Evolutionary conservation across 1,139 yeast genomes (phyloP).

Genomic region (Yamadazyma kanchanaburiensis): DNA sequence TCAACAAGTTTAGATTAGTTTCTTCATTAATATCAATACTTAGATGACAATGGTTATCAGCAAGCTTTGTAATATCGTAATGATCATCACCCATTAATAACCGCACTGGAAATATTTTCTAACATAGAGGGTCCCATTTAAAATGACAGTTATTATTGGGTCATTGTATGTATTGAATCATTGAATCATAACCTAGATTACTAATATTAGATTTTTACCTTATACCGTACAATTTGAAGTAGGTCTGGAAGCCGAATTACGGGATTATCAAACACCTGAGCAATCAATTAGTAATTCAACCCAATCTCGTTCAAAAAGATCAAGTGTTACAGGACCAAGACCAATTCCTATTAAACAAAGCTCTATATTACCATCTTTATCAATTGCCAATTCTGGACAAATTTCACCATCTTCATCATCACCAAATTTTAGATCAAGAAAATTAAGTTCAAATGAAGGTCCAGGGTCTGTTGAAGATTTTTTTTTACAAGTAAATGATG

Average conservation of each 20-base stretch:
- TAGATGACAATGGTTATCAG: conserved; percentile 15
- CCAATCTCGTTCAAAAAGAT: conserved; percentile 4
- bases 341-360: conserved; percentile 13
- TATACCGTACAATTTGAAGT: conserved; percentile 71
- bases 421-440: conserved; percentile 7
- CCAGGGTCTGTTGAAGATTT: conserved; percentile 24
- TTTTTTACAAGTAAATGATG: conserved; percentile 19
- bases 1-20: conserved; percentile 1
- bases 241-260: conserved; percentile 16
- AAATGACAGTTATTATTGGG: conserved; percentile 59
- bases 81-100: not conserved
- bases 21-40: conserved; percentile 6
- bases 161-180: conserved; percentile 49
- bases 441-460: not conserved
- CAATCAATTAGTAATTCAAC: not conserved
- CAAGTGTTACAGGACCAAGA: conserved; percentile 9
- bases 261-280: no score
- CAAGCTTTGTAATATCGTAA: conserved; percentile 1
- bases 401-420: conserved; percentile 18
- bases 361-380: conserved; percentile 20
- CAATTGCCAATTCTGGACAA: conserved; percentile 16
- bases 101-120: no score
- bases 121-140: no score
- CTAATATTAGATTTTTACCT: conserved; percentile 56
- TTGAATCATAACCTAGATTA: no score